Conservation (phyloP, 1,139 yeast genomes). For the Pichia sp. region DNA sequence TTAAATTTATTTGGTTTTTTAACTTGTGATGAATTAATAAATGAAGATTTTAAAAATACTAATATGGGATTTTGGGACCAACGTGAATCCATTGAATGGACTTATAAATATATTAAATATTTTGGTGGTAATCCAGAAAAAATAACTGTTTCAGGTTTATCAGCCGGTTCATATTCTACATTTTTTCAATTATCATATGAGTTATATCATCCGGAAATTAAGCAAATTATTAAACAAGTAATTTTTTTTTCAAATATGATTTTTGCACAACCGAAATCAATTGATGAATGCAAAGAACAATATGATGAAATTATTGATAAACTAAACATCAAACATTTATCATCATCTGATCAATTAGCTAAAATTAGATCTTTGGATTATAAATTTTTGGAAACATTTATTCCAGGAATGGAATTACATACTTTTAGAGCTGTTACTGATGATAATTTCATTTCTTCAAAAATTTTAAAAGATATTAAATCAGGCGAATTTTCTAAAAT, state of each 20-base stretch:
- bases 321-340: constrained; percentile 14
- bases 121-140: constrained; percentile 32
- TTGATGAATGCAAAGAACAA: constrained; percentile 32
- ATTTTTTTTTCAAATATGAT: constrained; percentile 32
- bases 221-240: constrained; percentile 34
- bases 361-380: constrained; percentile 15
- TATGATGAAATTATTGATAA: constrained; percentile 31
- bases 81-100: constrained; percentile 36
- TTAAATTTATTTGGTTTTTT: constrained; percentile 38
- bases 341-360: constrained; percentile 16
- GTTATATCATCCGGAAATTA: constrained; percentile 31
- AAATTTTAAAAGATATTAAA: constrained; percentile 29
- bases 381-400: constrained; percentile 26
- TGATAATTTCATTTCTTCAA: constrained; percentile 29
- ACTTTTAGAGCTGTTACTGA: constrained; percentile 39
- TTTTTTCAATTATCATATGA: constrained; percentile 36
- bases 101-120: constrained; percentile 29
- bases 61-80: constrained; percentile 42
- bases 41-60: constrained; percentile 27
- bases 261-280: constrained; percentile 33
- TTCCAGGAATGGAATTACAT: constrained; percentile 30
- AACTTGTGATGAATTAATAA: constrained; percentile 28
- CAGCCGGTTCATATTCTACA: constrained; percentile 33
- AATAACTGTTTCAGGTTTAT: constrained; percentile 30
- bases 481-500: constrained; percentile 32